Conservation (phyloP, 805 yeast species). For the Candida insectorum region DNA sequence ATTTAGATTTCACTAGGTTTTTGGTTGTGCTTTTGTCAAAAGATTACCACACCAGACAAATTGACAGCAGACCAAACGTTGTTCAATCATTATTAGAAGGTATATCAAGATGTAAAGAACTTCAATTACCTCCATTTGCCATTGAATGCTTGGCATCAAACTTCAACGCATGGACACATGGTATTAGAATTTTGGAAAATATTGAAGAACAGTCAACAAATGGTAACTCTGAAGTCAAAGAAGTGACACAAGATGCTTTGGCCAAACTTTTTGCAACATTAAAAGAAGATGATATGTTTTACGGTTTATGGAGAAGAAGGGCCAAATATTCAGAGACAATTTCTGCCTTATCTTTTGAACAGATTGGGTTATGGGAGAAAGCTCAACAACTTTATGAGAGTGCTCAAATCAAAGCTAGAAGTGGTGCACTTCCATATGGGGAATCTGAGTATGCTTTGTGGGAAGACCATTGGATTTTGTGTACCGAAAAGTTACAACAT, state of each 20-base stretch:
- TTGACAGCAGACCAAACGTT: conserved; percentile 81
- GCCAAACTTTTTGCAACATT: conserved; percentile 83
- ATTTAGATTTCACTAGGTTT: conserved; percentile 78
- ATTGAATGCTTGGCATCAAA: conserved; percentile 84
- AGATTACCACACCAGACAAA: conserved; percentile 91
- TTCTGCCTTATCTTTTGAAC: conserved; percentile 90
- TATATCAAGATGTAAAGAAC: conserved; percentile 63
- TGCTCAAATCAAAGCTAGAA: conserved; percentile 94
- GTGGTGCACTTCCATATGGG: conserved; percentile 92
- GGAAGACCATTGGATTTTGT: conserved; percentile 98
- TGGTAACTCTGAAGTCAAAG: conserved; percentile 73
- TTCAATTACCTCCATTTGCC: conserved; percentile 91
- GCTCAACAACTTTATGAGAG: conserved; percentile 93
- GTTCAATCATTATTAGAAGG: conserved; percentile 82
- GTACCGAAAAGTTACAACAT: conserved; percentile 95
- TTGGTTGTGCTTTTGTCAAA: conserved; percentile 77
- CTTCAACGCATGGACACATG: conserved; percentile 88
- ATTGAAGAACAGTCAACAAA: conserved; percentile 54
- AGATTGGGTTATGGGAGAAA: conserved; percentile 90
- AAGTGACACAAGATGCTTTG: conserved; percentile 85
- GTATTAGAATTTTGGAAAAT: conserved; percentile 78
- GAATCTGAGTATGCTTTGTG: conserved; percentile 93
- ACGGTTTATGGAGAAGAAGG: conserved; percentile 95
- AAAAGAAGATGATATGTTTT: conserved; percentile 95
- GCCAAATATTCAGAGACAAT: conserved; percentile 93